Base-by-base conservation (phyloP, 345 rosid genomes). In the Salix viminalis region DNA sequence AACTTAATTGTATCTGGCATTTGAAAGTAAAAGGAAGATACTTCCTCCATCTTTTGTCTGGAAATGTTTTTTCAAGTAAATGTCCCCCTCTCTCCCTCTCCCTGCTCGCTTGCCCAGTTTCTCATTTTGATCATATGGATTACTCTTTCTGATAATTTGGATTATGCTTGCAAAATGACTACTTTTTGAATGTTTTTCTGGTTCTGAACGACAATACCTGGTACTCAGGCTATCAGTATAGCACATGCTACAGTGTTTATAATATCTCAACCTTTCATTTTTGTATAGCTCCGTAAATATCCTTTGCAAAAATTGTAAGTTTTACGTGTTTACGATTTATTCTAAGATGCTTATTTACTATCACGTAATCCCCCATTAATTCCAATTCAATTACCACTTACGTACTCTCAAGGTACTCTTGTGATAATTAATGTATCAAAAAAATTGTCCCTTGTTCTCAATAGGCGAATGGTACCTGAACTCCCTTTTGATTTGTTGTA, bases 401-500 rank as follows among this genome's bases (percentile, higher is more conserved):
- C 41, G 11, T 58, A 39, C 70, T 74, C 72, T 48, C 67, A 70
- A 71, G 76, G 68, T 75, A 77, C 72, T 64, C 36, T 73, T 73
- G 52, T 52, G 56, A 41, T 67, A 37, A 75, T 75, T 52, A 48
- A 69, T 84, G 79, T 77, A 70, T 69, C 73, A 65, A 73, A 28
- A 72, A 68, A 64, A 52, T 83, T 50, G 42, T 76, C 46, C 56
- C 79, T 50, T 80, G 24, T 80, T 77, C 16, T 60, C 72, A 36
- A 67, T 64, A 64, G n/a, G 36, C 44, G 24, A 48, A 73, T 71
- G 76, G 32, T 66, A 24, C 48, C 41, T 71, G 70, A 64, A 71
- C 41, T 79, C 67, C 39, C 30, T 52, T 77, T 44, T 76, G 67
- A 65, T 58, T 82, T 78, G 60, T 36, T 60, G 61, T 75, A 76